Base-by-base conservation (phyloP, 306 rosid genomes). In the Trichosanthes cucumerina region DNA sequence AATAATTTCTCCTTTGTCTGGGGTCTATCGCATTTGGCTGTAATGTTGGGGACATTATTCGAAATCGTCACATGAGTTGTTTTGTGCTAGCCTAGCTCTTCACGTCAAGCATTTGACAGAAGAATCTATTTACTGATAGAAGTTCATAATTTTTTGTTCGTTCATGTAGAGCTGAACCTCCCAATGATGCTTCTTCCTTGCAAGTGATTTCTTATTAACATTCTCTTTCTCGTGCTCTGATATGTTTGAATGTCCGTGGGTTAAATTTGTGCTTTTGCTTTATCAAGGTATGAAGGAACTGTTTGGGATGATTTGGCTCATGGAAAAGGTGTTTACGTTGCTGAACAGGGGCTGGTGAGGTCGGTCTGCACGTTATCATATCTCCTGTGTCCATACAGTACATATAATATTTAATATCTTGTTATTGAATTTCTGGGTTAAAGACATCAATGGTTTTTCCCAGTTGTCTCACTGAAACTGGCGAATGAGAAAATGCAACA, bases 251-350 rank as follows among this genome's bases (percentile, higher is more conserved):
- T 71, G 18, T 28, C 23, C 34, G 14, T 75, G 11, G 65, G 28
- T 24, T 57, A 23, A 41, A 3, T 58, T 41, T 7, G 6, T 77
- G 15, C 21, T 19, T 75, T 36, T 81, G 1, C 34, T 74, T 83
- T 18, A 63, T 78, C 21, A 83, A 95, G 99, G 88, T 92, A 91
- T 81, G 99, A 95, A 86, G 97, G 99, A 39, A 95, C 99, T 38
- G 83, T 90, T 80, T 95, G 99, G 99, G 97, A 95, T 88, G 99
- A 95, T 86, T 79, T 88, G 88, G 97, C 97, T 66, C 99, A 95
- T 50, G 99, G 99, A 12, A 95, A 88, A 87, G 99, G 99, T 59
- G 96, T 92, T 70, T 95, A 80, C 81, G 89, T 85, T 78, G 87
- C 92, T 50, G 81, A 84, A 38, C 78, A 76, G 73, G 93, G 88